Conservation (phyloP, 129 eudicot species). For the Erigeron canadensis region DNA sequence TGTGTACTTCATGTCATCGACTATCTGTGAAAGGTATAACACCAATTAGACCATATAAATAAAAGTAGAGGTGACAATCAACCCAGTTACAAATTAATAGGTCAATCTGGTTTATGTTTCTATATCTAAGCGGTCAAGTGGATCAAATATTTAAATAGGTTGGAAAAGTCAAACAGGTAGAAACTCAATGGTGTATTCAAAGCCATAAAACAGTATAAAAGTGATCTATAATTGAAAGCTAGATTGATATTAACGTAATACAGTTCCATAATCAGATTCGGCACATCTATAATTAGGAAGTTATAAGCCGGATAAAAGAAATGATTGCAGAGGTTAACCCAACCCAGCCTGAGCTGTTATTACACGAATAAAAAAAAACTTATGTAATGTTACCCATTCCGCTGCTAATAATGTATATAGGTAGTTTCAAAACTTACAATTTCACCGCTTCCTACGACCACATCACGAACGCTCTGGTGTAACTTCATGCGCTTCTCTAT, state of each 20-base stretch:
- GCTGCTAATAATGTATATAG: background rate
- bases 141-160: background rate
- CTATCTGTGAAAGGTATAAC: constrained; percentile 48
- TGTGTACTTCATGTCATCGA: constrained; percentile 95
- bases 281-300: background rate
- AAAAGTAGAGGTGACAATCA: background rate
- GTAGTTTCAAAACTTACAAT: constrained; percentile 51
- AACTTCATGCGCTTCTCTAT: constrained; percentile 59
- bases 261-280: background rate
- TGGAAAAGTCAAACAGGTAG: background rate
- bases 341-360: background rate
- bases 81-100: constrained; percentile 13
- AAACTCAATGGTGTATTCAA: background rate
- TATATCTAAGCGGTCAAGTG: background rate
- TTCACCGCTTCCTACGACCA: constrained; percentile 90
- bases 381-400: background rate
- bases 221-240: background rate
- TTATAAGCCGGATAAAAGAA: background rate
- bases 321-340: constrained; percentile 1
- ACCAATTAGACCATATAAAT: constrained; percentile 6
- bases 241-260: background rate
- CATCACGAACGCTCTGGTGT: constrained; percentile 92
- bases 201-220: background rate
- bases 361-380: background rate
- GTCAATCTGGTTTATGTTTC: background rate